These are phyloP conservation scores for Rossbeevera mucosa DNA, from an alignment of 768 basidiomycete genomes.

Conservation along the genomic window DNA sequence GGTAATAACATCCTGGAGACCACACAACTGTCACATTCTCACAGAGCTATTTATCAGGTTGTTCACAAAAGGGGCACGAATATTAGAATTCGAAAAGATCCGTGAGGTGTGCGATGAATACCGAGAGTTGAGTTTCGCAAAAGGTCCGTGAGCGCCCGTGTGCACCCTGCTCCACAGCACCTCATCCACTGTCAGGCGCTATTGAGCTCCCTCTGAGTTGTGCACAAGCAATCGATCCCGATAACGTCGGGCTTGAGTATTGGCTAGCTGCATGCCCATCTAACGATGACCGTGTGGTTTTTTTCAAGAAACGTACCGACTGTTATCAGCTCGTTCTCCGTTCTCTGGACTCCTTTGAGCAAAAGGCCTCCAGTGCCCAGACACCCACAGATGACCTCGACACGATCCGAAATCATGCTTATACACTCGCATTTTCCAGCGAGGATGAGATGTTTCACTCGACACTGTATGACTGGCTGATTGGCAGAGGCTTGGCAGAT, in stretches of 20 bases:
- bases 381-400: slow-evolving; percentile 52
- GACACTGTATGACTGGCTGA: slow-evolving; percentile 91
- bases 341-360: slow-evolving; percentile 76
- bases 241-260: slow-evolving; percentile 69
- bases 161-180: background rate
- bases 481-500: slow-evolving; percentile 72
- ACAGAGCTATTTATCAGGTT: slow-evolving; percentile 44
- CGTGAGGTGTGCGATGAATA: slow-evolving; percentile 88
- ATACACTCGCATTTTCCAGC: slow-evolving; percentile 77
- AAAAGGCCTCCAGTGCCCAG: slow-evolving; percentile 41
- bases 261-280: slow-evolving; percentile 62
- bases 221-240: slow-evolving; percentile 72
- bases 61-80: slow-evolving; percentile 84
- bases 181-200: slow-evolving; percentile 49
- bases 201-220: slow-evolving; percentile 82
- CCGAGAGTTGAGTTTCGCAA: slow-evolving; percentile 75
- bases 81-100: slow-evolving; percentile 78
- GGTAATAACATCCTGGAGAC: slow-evolving; percentile 45
- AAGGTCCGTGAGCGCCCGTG: slow-evolving; percentile 46
- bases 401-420: slow-evolving; percentile 76
- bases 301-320: slow-evolving; percentile 56
- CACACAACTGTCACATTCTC: background rate
- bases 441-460: slow-evolving; percentile 94
- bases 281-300: slow-evolving; percentile 53
- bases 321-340: slow-evolving; percentile 86